These are phyloP conservation scores for Saussurea involucrata DNA, from an alignment of 129 eudicot species.

Conservation along the genomic window DNA sequence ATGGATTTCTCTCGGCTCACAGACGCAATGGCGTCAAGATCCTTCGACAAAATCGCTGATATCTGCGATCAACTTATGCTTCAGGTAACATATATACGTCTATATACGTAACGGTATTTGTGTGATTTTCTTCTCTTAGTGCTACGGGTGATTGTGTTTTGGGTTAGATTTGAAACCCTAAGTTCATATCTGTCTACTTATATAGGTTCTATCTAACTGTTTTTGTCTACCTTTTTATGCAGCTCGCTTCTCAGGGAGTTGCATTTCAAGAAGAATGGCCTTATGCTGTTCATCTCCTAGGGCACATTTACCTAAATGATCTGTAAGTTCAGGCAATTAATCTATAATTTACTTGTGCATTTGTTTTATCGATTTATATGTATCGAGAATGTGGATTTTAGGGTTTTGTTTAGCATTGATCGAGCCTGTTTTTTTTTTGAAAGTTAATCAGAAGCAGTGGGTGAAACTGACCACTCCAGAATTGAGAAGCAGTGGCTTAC, in stretches of 20 bases:
- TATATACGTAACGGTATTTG: background rate
- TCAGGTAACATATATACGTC: constrained; percentile 37
- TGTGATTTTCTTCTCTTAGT: background rate
- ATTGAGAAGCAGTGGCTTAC: background rate
- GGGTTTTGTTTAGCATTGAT: background rate
- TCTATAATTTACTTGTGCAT: background rate
- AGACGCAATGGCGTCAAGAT: constrained; percentile 56
- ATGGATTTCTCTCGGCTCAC: constrained; percentile 70
- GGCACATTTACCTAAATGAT: constrained; percentile 72
- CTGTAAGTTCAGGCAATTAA: constrained; percentile 35
- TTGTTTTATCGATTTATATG: background rate
- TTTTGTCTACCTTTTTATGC: background rate
- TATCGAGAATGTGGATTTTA: background rate
- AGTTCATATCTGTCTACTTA: background rate
- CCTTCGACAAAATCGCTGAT: constrained; percentile 59
- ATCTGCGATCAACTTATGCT: constrained; percentile 71
- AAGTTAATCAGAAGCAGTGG: background rate
- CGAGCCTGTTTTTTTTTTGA: background rate
- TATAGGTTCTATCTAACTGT: background rate
- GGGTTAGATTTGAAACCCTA: constrained; percentile 32
- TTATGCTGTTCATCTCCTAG: constrained; percentile 81
- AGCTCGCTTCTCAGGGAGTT: constrained; percentile 67
- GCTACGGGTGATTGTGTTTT: background rate
- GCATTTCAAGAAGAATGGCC: constrained; percentile 82
- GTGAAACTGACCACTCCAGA: background rate